Percentiles rank a stretch among this genome's conserved stretches.
phyloP scores from a whole-genome alignment of 805 yeast genomes.

The Diddensiella caesifluorescens region DNA sequence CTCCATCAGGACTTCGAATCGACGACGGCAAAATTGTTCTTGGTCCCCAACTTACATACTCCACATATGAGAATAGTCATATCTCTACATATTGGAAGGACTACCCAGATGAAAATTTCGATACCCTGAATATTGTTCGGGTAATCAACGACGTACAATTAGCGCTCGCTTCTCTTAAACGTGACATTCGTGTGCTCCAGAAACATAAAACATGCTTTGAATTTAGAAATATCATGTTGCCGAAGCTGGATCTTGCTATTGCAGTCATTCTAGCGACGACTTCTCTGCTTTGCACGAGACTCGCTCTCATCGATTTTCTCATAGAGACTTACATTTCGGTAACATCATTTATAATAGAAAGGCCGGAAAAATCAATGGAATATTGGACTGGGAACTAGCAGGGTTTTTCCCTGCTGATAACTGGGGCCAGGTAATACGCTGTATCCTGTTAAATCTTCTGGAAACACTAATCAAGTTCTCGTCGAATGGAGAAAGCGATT shows the following conservation, averaged over 20 bases:
- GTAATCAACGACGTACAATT: neutral
- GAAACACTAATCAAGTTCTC: too few relatives aligned
- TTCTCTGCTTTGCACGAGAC: too few relatives aligned
- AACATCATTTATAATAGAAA: constrained; percentile 1
- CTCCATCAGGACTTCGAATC: neutral
- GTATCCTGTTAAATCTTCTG: neutral
- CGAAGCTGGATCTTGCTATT: neutral
- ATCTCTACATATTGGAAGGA: constrained; percentile 1
- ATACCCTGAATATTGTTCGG: neutral
- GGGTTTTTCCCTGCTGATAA: constrained; percentile 6
- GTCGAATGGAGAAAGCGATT: neutral
- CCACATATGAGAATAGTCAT: constrained; percentile 1
- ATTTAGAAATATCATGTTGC: neutral
- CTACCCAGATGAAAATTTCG: constrained; percentile 1
- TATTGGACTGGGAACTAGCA: constrained; percentile 9
- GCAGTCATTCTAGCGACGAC: too few relatives aligned
- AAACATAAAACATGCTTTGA: neutral
- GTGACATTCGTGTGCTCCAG: constrained; percentile 1
- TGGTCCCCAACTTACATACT: constrained; percentile 3
- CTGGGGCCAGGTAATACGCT: constrained; percentile 10
- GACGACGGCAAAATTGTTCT: neutral
- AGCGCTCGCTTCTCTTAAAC: neutral
- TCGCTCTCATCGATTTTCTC: constrained; percentile 4
- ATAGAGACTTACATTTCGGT: constrained; percentile 7
- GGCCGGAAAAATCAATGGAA: constrained; percentile 1